phyloP scores from a whole-genome alignment of 352 stramenopile genomes.

The Globisporangium middletonii region DNA sequence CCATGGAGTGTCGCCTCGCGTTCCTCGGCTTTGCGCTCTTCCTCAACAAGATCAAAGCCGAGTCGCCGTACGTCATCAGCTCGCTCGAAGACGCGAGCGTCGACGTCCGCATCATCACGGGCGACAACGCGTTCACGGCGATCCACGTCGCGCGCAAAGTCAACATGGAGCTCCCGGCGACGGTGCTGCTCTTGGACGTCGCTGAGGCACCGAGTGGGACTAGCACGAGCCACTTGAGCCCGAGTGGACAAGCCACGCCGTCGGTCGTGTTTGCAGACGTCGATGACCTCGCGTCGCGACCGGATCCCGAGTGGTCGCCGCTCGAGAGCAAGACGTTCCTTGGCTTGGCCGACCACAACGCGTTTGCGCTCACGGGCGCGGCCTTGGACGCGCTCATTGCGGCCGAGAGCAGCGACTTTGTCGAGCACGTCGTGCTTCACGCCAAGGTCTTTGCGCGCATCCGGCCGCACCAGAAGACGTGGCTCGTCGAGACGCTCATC shows the following conservation, averaged over 20 bases:
- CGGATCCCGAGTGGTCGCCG: conserved; percentile 24
- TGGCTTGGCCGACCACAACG: conserved; percentile 42
- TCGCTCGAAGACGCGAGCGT: conserved; percentile 72
- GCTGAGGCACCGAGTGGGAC: neutral
- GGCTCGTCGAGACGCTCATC: conserved; percentile 71
- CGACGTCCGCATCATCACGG: conserved; percentile 85
- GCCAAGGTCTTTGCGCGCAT: conserved; percentile 73
- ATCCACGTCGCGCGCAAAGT: conserved; percentile 69
- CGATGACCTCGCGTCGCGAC: conserved; percentile 36
- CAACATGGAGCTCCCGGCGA: conserved; percentile 63
- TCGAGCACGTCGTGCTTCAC: conserved; percentile 45
- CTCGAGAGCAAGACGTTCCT: conserved; percentile 46
- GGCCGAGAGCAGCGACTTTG: conserved; percentile 26
- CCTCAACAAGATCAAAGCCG: conserved; percentile 86
- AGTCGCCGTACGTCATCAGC: conserved; percentile 73
- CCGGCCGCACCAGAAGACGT: conserved; percentile 73
- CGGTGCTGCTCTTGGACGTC: conserved; percentile 46
- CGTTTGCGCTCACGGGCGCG: conserved; percentile 59
- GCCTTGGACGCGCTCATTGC: conserved; percentile 42
- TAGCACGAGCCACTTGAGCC: neutral
- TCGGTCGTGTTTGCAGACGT: conserved; percentile 51
- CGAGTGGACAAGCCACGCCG: neutral
- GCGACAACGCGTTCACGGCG: conserved; percentile 78
- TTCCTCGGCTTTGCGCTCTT: conserved; percentile 89
- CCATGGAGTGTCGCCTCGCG: conserved; percentile 66